Evolutionary conservation across 2,329 filamentous ascomycete genomes (phyloP).

Genomic region (Pseudonectria buxi): DNA sequence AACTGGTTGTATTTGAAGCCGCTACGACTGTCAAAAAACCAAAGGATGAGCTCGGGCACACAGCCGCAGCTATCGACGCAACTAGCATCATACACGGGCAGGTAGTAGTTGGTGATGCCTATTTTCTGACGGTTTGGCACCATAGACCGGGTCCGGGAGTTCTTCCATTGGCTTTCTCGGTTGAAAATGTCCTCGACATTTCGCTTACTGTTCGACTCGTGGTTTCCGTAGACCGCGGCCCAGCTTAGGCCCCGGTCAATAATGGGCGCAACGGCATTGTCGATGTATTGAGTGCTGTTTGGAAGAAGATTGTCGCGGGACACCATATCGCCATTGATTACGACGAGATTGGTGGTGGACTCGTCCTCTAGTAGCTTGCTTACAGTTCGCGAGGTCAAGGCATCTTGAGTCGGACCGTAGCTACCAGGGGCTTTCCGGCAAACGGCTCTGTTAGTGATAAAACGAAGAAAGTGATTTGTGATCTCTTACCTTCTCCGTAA

Average conservation of each 20-base stretch:
- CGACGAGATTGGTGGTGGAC: constrained; percentile 41
- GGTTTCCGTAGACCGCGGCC: constrained; percentile 66
- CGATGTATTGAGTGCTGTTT: constrained; percentile 51
- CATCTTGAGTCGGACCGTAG: constrained; percentile 8
- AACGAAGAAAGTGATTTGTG: no score
- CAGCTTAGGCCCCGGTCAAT: constrained; percentile 49
- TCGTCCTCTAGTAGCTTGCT: constrained; percentile 5
- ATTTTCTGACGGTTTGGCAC: constrained; percentile 23
- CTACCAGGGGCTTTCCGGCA: constrained; percentile 10
- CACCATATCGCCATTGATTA: constrained; percentile 66
- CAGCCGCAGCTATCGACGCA: constrained; percentile 27
- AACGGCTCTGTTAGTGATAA: no score
- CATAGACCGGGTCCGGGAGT: constrained; percentile 36
- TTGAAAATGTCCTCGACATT: constrained; percentile 37
- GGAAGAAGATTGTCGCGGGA: constrained; percentile 57
- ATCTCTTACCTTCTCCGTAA: constrained; percentile 61
- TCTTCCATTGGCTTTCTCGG: constrained; percentile 33
- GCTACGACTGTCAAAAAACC: constrained; percentile 66
- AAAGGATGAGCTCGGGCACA: constrained; percentile 46
- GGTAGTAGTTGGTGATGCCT: constrained; percentile 42
- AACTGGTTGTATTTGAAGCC: constrained; percentile 26
- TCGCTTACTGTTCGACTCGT: constrained; percentile 56
- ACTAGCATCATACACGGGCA: constrained; percentile 34
- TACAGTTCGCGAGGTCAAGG: constrained; percentile 5
- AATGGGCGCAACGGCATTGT: constrained; percentile 53